Evolutionary conservation across 768 basidiomycete species (phyloP), one percentile per base, ranked within the genome.

Genomic region (Mycena olivaceomarginata): DNA sequence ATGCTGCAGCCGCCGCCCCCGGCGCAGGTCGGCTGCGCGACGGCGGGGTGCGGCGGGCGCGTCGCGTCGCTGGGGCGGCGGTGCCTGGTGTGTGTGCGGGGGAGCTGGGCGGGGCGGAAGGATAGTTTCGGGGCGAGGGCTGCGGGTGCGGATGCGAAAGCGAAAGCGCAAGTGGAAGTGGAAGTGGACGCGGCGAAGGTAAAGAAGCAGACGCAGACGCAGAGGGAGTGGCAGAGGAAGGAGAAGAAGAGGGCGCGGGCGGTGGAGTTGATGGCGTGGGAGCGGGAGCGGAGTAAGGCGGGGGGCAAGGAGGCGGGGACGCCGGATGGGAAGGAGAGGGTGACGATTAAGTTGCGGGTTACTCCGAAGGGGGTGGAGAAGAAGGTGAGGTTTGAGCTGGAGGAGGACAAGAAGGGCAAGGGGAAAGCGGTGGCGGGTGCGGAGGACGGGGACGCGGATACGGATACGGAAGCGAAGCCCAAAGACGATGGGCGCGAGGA

Each of bases 71-170:
- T 41, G 39, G 78, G 78, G 37, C 45, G 53, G 45, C 64, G 78
- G n/a, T 79, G 78, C 60, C 22, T 79, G 4, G 7, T 48, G 46
- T 79, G 78, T 48, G 72, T 79, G 63, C 53, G 65, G 2, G 68
- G 66, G 13, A 79, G 72, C 62, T 79, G 78, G 78, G 15, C 31
- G 2, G 74, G 70, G 74, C 16, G 66, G 59, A 70, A 57, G n/a
- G 64, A 74, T 37, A 31, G 39, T 16, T 39, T 31, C 25, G 25
- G 56, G 22, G 22, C 10, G 43, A 45, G 3, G 43, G 15, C 43
- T 15, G 43, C 43, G 7, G 43, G 43, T 45, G 43, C 11, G 15
- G 43, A 45, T 2, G 43, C 43, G 7, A n/a, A n/a, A n/a, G 43
- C 5, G 10, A 6, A 45, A 4, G 31, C 4, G 31, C 31, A 3